Evolutionary conservation across 345 rosid genomes (phyloP).

Genomic region (Linum trigynum): DNA sequence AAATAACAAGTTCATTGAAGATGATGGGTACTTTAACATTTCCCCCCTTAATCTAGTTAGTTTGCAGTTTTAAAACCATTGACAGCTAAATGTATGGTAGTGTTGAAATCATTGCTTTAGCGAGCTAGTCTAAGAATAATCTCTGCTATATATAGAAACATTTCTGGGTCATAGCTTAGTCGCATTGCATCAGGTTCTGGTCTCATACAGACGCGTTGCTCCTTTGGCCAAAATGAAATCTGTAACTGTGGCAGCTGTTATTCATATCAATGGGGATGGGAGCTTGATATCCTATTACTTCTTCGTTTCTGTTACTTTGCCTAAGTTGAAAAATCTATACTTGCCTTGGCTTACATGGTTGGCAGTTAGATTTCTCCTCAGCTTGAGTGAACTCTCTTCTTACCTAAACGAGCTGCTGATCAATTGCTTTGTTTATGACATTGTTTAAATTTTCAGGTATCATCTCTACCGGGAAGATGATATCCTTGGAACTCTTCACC

Average conservation of each 20-base stretch:
- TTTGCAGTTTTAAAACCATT: not conserved
- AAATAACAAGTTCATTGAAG: not conserved
- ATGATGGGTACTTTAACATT: not conserved
- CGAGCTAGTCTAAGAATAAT: too few species aligned
- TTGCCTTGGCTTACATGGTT: not conserved
- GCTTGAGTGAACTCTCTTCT: not conserved
- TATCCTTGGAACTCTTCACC: constrained; percentile 66
- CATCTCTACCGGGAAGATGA: constrained; percentile 69
- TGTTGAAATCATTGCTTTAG: too few species aligned
- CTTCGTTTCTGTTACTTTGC: too few species aligned
- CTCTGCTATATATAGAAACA: too few species aligned
- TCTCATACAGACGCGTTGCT: too few species aligned
- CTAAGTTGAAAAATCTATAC: not conserved
- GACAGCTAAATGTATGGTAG: too few species aligned
- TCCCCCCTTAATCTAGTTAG: not conserved
- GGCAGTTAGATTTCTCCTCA: not conserved
- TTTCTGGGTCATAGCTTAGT: too few species aligned
- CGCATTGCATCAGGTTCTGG: too few species aligned
- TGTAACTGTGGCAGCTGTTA: too few species aligned
- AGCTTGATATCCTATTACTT: not conserved
- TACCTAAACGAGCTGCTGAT: not conserved
- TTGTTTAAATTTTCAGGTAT: constrained; percentile 32
- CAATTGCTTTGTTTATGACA: not conserved
- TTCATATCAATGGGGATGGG: too few species aligned
- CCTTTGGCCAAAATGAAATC: too few species aligned